Evolutionary conservation across 2,329 filamentous ascomycete genomes (phyloP).

Genomic region (Beauveria brongniartii): DNA sequence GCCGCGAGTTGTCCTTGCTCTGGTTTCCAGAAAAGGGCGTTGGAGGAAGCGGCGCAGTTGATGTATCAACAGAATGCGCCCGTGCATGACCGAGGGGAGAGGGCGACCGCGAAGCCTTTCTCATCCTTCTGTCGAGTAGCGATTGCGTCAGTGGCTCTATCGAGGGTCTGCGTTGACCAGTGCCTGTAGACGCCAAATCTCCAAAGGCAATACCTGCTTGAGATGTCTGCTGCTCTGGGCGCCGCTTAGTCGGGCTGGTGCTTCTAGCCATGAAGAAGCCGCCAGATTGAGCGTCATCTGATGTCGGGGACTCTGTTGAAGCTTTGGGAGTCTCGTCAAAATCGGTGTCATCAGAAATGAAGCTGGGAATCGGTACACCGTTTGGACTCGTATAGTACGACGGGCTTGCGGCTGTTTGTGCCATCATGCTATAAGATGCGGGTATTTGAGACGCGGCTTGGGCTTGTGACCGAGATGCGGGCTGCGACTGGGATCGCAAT

Average conservation of each 20-base stretch:
- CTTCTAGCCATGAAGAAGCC: slow-evolving; percentile 21
- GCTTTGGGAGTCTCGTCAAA: slow-evolving; percentile 37
- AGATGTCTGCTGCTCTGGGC: slow-evolving; percentile 23
- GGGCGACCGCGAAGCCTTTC: slow-evolving; percentile 46
- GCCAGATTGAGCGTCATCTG: slow-evolving; percentile 34
- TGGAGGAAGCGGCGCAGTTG: slow-evolving; percentile 31
- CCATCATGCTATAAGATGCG: slow-evolving; percentile 19
- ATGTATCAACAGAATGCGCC: slow-evolving; percentile 33
- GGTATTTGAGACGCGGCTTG: slow-evolving; percentile 15
- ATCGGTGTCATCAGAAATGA: slow-evolving; percentile 47
- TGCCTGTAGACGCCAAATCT: slow-evolving; percentile 33
- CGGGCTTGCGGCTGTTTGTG: slow-evolving; percentile 29
- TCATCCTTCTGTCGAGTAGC: slow-evolving; percentile 45
- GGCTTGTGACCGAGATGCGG: slow-evolving; percentile 42
- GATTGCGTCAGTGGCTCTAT: slow-evolving; percentile 47
- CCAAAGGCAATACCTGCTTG: slow-evolving; percentile 35
- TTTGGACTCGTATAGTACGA: slow-evolving; percentile 34
- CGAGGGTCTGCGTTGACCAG: slow-evolving; percentile 39
- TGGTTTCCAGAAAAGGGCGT: slow-evolving; percentile 29
- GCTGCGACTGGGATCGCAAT: slow-evolving; percentile 60
- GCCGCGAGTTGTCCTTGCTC: slow-evolving; percentile 31
- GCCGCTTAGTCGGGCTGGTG: slow-evolving; percentile 19
- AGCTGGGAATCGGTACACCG: slow-evolving; percentile 45
- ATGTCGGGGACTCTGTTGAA: slow-evolving; percentile 36
- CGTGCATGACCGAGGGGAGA: slow-evolving; percentile 46